phyloP scores from a whole-genome alignment of 345 rosid genomes.

The Eucalyptus microcorys region DNA sequence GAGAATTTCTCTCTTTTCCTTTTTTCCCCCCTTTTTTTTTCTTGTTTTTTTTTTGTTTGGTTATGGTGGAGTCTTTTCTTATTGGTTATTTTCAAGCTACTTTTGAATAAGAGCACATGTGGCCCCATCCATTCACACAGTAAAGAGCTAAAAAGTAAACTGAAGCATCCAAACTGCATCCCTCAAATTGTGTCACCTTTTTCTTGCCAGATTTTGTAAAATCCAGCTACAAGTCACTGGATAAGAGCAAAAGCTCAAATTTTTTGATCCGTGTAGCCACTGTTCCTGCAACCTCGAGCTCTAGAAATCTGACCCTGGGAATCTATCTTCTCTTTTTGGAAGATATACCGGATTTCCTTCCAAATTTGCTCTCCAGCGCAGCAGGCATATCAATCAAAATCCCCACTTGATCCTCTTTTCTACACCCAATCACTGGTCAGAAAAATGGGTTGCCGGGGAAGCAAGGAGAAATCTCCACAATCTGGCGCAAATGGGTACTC shows the following conservation, averaged over 20 bases:
- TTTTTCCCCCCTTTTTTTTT: not conserved
- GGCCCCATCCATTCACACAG: not conserved
- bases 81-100: not conserved
- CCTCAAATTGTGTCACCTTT: not conserved
- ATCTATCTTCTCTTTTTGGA: not conserved
- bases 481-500: slow-evolving; percentile 13
- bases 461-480: slow-evolving; percentile 24
- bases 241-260: not conserved
- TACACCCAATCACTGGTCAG: not conserved
- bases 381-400: not conserved
- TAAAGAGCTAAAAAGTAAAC: not conserved
- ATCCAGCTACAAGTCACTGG: not conserved
- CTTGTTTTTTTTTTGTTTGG: not conserved
- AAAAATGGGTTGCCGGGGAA: slow-evolving; percentile 54
- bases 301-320: not conserved
- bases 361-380: not conserved
- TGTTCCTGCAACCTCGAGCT: not conserved
- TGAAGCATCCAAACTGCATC: not conserved
- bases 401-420: not conserved
- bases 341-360: not conserved
- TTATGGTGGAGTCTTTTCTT: not conserved
- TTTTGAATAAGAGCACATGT: not conserved
- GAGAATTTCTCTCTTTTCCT: not conserved
- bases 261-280: not conserved
- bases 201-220: not conserved